A percentile compares a stretch with the other conserved stretches of the same genome.
Conservation (phyloP, 2,329 filamentous ascomycete species). For the Xylariales sp. region DNA sequence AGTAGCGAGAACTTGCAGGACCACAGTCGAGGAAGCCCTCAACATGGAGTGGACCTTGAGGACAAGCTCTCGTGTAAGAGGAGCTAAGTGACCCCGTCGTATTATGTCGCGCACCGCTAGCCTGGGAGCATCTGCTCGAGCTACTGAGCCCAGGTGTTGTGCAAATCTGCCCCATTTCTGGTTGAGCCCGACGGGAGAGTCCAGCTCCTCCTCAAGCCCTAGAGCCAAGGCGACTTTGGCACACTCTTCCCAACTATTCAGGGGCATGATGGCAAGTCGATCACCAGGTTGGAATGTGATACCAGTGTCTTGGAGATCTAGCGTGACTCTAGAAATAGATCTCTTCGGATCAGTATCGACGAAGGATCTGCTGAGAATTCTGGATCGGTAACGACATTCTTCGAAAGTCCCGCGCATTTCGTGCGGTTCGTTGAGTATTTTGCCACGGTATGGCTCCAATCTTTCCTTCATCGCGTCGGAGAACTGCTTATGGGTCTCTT, state of each 20-base stretch:
- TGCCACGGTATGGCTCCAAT: constrained; percentile 43
- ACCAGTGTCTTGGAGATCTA: constrained; percentile 48
- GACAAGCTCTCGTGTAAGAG: constrained; percentile 46
- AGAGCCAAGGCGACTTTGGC: constrained; percentile 49
- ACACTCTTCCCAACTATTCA: constrained; percentile 50
- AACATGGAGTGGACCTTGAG: constrained; percentile 44
- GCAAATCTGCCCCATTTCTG: constrained; percentile 43
- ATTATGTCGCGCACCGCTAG: constrained; percentile 45
- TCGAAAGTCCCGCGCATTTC: constrained; percentile 51
- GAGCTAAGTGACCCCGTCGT: constrained; percentile 45
- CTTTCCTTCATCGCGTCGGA: constrained; percentile 51
- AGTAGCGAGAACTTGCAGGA: constrained; percentile 43
- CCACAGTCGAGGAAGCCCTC: constrained; percentile 43
- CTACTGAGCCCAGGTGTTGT: constrained; percentile 38
- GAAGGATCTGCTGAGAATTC: constrained; percentile 37
- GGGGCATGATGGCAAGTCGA: constrained; percentile 48
- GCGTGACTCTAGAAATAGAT: constrained; percentile 43
- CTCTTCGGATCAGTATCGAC: constrained; percentile 42
- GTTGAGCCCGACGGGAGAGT: constrained; percentile 33
- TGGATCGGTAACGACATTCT: constrained; percentile 46
- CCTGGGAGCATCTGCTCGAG: constrained; percentile 20
- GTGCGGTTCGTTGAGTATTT: constrained; percentile 43
- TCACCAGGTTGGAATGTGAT: constrained; percentile 51
- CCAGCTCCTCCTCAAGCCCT: constrained; percentile 42
- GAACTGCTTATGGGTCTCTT: constrained; percentile 46